A percentile compares a stretch with the other conserved stretches of the same genome.
Conservation (phyloP, 495 filamentous ascomycete genomes). For the Xylaria sp. region DNA sequence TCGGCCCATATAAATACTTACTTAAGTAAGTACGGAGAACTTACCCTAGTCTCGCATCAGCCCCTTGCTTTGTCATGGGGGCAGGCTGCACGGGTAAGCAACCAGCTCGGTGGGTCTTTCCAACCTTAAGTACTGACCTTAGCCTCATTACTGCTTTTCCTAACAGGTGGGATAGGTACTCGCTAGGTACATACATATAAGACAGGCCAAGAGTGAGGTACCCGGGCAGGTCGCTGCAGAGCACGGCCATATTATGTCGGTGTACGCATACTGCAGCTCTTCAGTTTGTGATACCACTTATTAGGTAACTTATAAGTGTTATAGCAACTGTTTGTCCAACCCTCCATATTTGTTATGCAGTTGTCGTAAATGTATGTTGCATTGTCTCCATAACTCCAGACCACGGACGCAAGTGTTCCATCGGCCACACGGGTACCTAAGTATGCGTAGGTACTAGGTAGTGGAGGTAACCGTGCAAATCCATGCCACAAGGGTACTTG, state of each 20-base stretch:
- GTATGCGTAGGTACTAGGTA: too few species aligned
- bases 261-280: background rate
- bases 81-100: background rate
- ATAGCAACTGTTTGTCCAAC: too few species aligned
- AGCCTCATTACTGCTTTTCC: background rate
- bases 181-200: too few species aligned
- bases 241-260: background rate
- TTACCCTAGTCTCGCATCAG: too few species aligned
- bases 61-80: background rate
- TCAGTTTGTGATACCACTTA: background rate
- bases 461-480: background rate
- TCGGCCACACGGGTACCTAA: constrained; percentile 5
- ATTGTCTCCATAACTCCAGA: too few species aligned
- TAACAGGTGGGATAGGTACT: background rate
- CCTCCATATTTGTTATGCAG: background rate
- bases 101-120: background rate
- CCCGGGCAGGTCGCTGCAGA: too few species aligned
- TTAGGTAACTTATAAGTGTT: background rate
- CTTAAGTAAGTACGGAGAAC: too few species aligned
- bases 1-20: background rate
- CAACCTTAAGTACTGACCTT: too few species aligned
- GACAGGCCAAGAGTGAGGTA: background rate
- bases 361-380: background rate
- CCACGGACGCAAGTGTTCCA: background rate
- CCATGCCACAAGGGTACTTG: constrained; percentile 4